A percentile compares a stretch with the other conserved stretches of the same genome.
Evolutionary conservation across 2,329 filamentous ascomycete genomes (phyloP).

Genomic region (Rutstroemia sp.): DNA sequence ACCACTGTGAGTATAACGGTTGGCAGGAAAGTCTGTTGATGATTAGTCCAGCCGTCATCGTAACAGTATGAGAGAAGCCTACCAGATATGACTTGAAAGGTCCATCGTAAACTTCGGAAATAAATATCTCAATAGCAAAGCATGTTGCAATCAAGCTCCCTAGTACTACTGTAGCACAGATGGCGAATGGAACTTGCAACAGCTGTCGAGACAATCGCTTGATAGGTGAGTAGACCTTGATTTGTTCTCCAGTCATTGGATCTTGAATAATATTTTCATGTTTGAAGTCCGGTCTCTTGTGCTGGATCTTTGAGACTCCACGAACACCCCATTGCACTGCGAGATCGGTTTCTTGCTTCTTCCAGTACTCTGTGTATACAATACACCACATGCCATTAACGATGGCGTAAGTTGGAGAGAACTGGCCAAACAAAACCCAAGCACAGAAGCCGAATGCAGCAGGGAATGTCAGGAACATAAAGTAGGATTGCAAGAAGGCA

Average conservation of each 20-base stretch:
- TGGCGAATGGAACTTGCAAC: conserved; percentile 66
- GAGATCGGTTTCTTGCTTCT: conserved; percentile 82
- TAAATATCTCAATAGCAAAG: conserved; percentile 92
- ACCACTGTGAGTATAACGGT: conserved; percentile 78
- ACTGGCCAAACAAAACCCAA: conserved; percentile 79
- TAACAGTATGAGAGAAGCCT: conserved; percentile 27
- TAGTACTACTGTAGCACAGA: conserved; percentile 63
- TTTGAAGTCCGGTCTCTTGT: conserved; percentile 67
- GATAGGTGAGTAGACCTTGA: conserved; percentile 52
- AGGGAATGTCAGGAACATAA: conserved; percentile 75
- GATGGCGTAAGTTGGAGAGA: conserved; percentile 73
- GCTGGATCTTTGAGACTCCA: conserved; percentile 75
- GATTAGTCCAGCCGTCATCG: conserved; percentile 8
- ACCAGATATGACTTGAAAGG: conserved; percentile 81
- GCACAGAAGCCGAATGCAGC: conserved; percentile 68
- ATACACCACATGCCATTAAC: conserved; percentile 80
- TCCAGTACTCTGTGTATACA: conserved; percentile 93
- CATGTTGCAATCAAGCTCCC: conserved; percentile 78
- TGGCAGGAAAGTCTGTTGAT: conserved; percentile 69
- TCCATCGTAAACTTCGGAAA: conserved; percentile 87
- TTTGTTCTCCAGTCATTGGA: conserved; percentile 60
- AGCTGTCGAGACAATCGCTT: conserved; percentile 58
- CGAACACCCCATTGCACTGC: conserved; percentile 84
- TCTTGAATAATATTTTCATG: conserved; percentile 74
- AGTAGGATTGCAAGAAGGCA: conserved; percentile 87